Base-by-base conservation (phyloP, 257 asterid species). In the Galeopsis tetrahit region DNA sequence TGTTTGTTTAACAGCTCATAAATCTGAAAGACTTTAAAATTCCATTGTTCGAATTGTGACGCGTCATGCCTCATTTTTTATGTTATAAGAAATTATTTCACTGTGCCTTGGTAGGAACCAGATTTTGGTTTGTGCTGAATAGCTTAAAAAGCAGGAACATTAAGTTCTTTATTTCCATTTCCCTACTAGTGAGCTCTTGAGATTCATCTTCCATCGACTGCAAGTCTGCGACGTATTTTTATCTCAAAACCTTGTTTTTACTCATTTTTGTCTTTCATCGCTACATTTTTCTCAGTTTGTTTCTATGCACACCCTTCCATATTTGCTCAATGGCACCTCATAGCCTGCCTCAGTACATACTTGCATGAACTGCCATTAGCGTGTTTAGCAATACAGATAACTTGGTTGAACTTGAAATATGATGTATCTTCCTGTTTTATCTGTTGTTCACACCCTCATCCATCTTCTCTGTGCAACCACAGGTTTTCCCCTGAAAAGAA, bases 401-500 rank as follows among this genome's bases (percentile, higher is more conserved):
- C 70, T 60, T 48, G 60, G 51, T 63, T 9, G 48, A 68, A 63
- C 73, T 39, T 72, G 74, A 63, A 58, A 58, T 77, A 39, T 65
- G 34, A 70, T 77, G 5, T 69, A 66, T 71, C 72, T 82, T 65
- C 55, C 68, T 62, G 77, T 82, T 61, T 68, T 43, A 57, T 67
- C 35, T 15, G 66, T 42, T 71, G 33, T 51, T 64, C 68, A 53
- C 75, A 32, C 48, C 52, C 73, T 77, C 75, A 63, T 83, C 80
- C 62, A 21, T 74, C 59, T 69, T 39, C 68, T 76, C 46, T 86
- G 52, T 79, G 80, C 57, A 85, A 78, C 79, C 78, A 60, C 86
- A 95, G 99, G 94, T 92, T 86, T 77, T 88, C 96, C 53, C 92
- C 97, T 6, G 98, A 95, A 72, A 95, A 92, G 79, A 78, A 83